Base-by-base conservation (phyloP, 2,329 filamentous ascomycete genomes). In the Trichoderma cornu-damae region DNA sequence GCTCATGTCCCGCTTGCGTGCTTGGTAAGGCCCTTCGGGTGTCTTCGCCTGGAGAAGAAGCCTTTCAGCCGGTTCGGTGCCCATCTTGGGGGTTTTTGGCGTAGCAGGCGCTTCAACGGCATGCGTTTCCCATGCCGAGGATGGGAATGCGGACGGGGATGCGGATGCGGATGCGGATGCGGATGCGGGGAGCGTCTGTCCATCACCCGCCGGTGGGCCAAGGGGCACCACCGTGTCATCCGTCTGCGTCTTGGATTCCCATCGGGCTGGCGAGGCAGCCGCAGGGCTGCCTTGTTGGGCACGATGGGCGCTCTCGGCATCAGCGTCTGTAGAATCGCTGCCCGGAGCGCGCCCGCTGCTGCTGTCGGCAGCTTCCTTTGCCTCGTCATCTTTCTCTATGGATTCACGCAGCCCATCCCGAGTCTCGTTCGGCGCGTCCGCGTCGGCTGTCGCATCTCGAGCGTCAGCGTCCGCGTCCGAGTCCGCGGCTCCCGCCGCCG, bases 1-100 rank as follows among this genome's bases (percentile, higher is more conserved):
- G 64, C 73, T 77, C 2, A 64, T 64, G 26, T 77, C 69, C 42
- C 76, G 71, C 48, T 64, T 73, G 60, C 74, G 68, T 14, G 59
- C 58, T 9, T 57, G 59, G 9, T 55, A 64, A 30, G n/a, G 16
- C 20, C 26, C 38, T 12, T 50, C 37, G 3, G 44, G 57, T 3
- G 57, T 9, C 20, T 53, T 38, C 9, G 22, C 42, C 28, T 53
- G 43, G 28, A 47, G 30, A 24, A 44, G 22, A 24, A 44, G 22
- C 9, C 16, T 48, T n/a, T 40, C 34, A 16, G 2, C 26, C 42
- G 20, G 24, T n/a, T 32, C 48, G 18, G 34, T 12, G 18, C 20
- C 42, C 20, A 34, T 38, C 9, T 47, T 30, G 7, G 47, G 47
- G 8, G 49, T 55, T 32, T 48, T 55, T 24, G 40, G 49, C 4